Base-by-base conservation (phyloP, 2,329 filamentous ascomycete genomes). In the Aspergillus novofumigatus region DNA sequence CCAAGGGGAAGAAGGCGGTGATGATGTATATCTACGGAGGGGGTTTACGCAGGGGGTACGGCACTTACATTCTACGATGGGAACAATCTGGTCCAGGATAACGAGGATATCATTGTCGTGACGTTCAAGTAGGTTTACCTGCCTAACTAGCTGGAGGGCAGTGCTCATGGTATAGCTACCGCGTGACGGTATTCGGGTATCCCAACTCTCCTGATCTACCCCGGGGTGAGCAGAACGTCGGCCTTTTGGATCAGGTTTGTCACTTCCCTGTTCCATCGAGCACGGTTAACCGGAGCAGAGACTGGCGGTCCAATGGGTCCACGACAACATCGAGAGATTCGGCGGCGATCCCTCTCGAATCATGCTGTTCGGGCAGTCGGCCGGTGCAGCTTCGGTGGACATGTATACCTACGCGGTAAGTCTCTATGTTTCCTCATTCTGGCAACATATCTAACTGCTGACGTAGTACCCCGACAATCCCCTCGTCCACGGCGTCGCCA, bases 331-430 rank as follows among this genome's bases (percentile, higher is more conserved):
- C 54, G 67, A 76, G 62, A 64, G 72, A 25, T 84, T 83, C 56
- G 80, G 81, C 26, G 81, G 81, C 20, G 78, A 83, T 64, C 68
- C 74, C 9, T 67, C 72, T 10, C 70, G 73, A 14, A 76, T 82
- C 28, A 80, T 79, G 1, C 72, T 81, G 5, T 73, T 82, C 26
- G 81, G 81, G 7, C 73, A 81, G 62, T 80, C 77, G 26, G 80
- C 81, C 25, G 81, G 81, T 38, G 81, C 59, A 29, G 42, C 48
- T 11, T 60, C 53, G 14, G 57, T n/a, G 8, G 59, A 59, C 38
- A 56, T 59, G 2, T 49, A 52, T 38, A 48, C 57, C n/a, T 59
- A 60, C 28, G 59, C 59, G n/a, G 59, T 56, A 38, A 56, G 56
- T 20, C 32, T 35, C 0, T 35, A 56, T 53, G 17, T 35, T 0